phyloP scores from a whole-genome alignment of 441 rosid genomes.

The Oxalis stricta region DNA sequence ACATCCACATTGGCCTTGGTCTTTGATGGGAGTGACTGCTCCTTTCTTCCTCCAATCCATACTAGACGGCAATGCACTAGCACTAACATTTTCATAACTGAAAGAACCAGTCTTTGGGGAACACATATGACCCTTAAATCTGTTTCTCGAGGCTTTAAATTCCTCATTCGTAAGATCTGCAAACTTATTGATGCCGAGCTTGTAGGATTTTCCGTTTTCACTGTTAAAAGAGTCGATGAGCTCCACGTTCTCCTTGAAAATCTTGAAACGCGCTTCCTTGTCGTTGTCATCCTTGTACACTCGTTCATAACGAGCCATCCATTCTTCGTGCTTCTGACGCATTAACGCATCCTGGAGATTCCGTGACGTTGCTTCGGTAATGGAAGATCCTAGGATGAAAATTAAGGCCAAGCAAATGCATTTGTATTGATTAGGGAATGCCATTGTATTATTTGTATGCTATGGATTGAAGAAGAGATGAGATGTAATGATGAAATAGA shows the following conservation, averaged over 20 bases:
- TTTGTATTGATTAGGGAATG: background rate
- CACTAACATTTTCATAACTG: slow-evolving; percentile 11
- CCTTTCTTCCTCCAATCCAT: slow-evolving; percentile 16
- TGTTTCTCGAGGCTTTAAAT: slow-evolving; percentile 8
- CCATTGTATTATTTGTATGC: background rate
- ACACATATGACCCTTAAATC: slow-evolving; percentile 9
- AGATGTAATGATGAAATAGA: too few relatives aligned
- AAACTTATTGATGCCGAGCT: slow-evolving; percentile 5
- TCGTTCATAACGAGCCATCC: slow-evolving; percentile 10
- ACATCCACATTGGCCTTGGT: slow-evolving; percentile 16
- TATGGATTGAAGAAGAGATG: background rate
- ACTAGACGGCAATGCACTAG: slow-evolving; percentile 9
- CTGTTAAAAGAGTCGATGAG: slow-evolving; percentile 4
- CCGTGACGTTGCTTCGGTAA: slow-evolving; percentile 5
- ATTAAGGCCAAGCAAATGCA: slow-evolving; percentile 8
- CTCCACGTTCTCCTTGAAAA: slow-evolving; percentile 8
- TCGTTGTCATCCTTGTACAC: slow-evolving; percentile 7
- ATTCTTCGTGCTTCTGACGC: slow-evolving; percentile 7
- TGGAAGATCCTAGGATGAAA: slow-evolving; percentile 9
- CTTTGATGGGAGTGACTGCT: slow-evolving; percentile 10
- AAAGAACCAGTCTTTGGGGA: background rate
- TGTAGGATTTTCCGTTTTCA: slow-evolving; percentile 2
- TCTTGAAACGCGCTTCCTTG: slow-evolving; percentile 11
- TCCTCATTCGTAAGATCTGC: slow-evolving; percentile 15
- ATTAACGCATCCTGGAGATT: slow-evolving; percentile 2